Evolutionary conservation across 1,139 yeast genomes (phyloP), one percentile per base, ranked within the genome.

Genomic region (Taphrina wiesneri): DNA sequence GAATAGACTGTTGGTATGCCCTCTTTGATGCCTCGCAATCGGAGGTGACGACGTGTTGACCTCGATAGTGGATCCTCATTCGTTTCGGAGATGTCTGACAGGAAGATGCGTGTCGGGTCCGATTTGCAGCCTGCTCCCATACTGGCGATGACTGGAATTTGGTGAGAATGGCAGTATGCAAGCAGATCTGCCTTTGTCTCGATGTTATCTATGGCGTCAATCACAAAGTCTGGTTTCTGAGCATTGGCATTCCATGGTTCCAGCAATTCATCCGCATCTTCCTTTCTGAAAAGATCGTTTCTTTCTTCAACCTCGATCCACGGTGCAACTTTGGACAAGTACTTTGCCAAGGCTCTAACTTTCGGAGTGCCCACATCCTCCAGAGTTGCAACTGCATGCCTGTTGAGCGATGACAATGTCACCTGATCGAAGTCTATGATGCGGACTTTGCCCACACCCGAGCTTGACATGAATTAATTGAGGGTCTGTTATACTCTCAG

Each of bases 71-170:
- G 96, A 75, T 93, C 99, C 76, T 93, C 99, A 72, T 88, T 95
- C 0, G 99, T 84, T 49, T 79, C 79, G 39, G 90, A 86, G 32
- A 90, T 82, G 73, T 89, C 95, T 17, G 91, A 92, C 52, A 88
- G 81, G 77, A 88, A 82, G 75, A 92, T 81, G 77, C 97, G 76
- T 70, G 97, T 82, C 70, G 96, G 86, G 78, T 95, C 87, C 74
- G 96, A 80, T 79, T 92, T 86, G 72, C 96, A 88, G 6, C 97
- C 96, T 0, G 99, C 98, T 26, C 99, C 99, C 84, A 96, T 96
- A 0, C 97, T 89, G 1, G 96, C 86, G 56, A 93, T 83, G 32
- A 90, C 87, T 19, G 83, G 83, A 49, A 92, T 75, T 0, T 80
- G 76, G 56, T 84, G 79, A 28, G 81, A 80, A 74, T 86, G 79